Base-by-base conservation (phyloP, 225 moss, liverwort and hornwort genomes). In the Polytrichum commune region DNA sequence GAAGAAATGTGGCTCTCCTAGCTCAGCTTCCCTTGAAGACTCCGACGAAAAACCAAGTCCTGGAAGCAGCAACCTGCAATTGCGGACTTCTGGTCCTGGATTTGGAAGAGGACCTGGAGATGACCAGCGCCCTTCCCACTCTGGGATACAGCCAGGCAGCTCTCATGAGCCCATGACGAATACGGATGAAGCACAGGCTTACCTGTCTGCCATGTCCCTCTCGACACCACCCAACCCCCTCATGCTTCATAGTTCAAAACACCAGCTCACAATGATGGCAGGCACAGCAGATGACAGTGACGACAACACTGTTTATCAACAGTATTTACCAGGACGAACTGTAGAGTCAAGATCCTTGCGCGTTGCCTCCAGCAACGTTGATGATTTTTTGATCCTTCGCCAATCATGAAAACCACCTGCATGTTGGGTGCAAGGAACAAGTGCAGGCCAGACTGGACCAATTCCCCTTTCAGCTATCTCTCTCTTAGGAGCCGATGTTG, bases 1-100 rank as follows among this genome's bases (percentile, higher is more conserved):
- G 35, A 95, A 92, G 74, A 89, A 76, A 54, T 90, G 87, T 74
- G 95, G 85, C 63, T 95, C 95, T 73, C 92, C 95, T 33, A 89
- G 91, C 77, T 92, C 91, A 56, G 82, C 86, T 64, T 92, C 95
- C 29, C 69, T 95, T 60, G 95, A 92, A 54, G 95, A 91, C 75
- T 92, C 92, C 55, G 95, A 95, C 76, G 95, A 92, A 64, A 92
- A 92, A 81, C 82, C 91, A 65, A 79, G 83, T 46, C 86, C 88
- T 61, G 90, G 76, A 69, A 86, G 79, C 25, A 88, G 84, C 61
- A 88, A 85, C 65, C 70, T 92, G 70, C 90, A 88, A 63, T 79
- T 90, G 53, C 84, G 82, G 22, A 74, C 86, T 25, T 76, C 92
- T 60, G 77, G 80, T 55, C 72, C 84, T 65, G 85, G 85, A 28